A percentile compares a stretch with the other conserved stretches of the same genome.
These are phyloP conservation scores for Hypomontagnella monticulosa DNA, from an alignment of 495 filamentous ascomycete species.

Conservation along the genomic window DNA sequence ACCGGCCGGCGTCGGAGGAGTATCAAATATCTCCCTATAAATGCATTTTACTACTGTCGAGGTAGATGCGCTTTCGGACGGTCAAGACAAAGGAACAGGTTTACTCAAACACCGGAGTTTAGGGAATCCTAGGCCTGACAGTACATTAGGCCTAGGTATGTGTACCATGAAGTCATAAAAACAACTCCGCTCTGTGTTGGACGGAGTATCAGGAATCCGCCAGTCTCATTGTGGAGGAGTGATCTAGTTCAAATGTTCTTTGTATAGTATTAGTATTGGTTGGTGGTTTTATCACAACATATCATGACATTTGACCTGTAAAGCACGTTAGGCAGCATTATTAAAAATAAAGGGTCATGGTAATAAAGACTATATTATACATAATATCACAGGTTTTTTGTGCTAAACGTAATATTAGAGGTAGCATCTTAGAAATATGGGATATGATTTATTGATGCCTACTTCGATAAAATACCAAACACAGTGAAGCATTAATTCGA, in stretches of 20 bases:
- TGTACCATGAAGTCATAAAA: constrained; percentile 8
- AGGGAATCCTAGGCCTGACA: not conserved
- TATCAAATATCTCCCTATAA: constrained; percentile 23
- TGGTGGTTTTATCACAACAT: not conserved
- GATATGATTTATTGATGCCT: too few relatives aligned
- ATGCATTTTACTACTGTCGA: constrained; percentile 2
- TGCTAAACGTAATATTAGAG: too few relatives aligned
- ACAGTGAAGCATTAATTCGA: too few relatives aligned
- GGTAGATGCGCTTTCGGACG: constrained; percentile 10
- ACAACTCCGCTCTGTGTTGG: not conserved
- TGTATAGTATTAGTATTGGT: not conserved
- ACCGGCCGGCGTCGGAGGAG: constrained; percentile 11
- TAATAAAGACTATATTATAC: too few relatives aligned
- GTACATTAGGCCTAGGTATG: not conserved
- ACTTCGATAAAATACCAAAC: too few relatives aligned
- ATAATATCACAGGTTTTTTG: too few relatives aligned
- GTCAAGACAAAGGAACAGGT: constrained; percentile 12
- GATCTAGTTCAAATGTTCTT: not conserved
- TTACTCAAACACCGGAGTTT: not conserved
- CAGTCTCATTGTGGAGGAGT: not conserved
- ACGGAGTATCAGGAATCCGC: not conserved
- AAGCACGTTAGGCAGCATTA: too few relatives aligned
- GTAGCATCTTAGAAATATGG: too few relatives aligned
- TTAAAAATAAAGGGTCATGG: too few relatives aligned
- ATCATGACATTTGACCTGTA: too few relatives aligned